A percentile compares a stretch with the other conserved stretches of the same genome.
phyloP scores from a whole-genome alignment of 2,329 filamentous ascomycete species.

The Fusarium hainanense region DNA sequence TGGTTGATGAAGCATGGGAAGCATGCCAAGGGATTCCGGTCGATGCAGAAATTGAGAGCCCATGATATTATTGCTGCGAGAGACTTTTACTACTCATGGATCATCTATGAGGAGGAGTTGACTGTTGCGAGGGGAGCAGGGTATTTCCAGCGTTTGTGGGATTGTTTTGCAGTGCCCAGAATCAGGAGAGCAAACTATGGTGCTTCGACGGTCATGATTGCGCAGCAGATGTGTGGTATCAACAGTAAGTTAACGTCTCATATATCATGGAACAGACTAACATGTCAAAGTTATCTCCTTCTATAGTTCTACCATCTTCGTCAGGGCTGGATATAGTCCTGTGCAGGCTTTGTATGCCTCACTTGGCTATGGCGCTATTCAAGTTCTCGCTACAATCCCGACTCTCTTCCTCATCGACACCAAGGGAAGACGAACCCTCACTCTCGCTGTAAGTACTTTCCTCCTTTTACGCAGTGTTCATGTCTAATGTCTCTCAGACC shows the following conservation, averaged over 20 bases:
- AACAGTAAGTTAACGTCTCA: conserved; percentile 30
- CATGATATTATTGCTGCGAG: conserved; percentile 65
- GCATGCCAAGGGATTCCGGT: conserved; percentile 66
- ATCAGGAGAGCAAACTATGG: conserved; percentile 78
- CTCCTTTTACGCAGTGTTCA: fast-evolving
- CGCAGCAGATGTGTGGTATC: conserved; percentile 63
- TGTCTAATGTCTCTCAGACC: conserved; percentile 32
- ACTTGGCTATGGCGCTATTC: conserved; percentile 29
- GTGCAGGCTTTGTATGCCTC: conserved; percentile 24
- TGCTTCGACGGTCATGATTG: conserved; percentile 82
- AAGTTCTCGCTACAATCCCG: conserved; percentile 23
- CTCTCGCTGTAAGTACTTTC: conserved; percentile 23
- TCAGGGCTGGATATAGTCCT: not conserved
- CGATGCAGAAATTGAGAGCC: conserved; percentile 61
- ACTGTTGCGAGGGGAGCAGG: conserved; percentile 44
- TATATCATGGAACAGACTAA: not conserved
- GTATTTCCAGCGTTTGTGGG: conserved; percentile 53
- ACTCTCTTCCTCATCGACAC: conserved; percentile 27
- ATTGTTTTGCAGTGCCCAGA: conserved; percentile 74
- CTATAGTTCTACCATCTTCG: conserved; percentile 32
- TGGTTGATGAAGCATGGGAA: conserved; percentile 73
- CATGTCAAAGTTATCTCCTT: conserved; percentile 38
- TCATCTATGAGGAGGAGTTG: conserved; percentile 53
- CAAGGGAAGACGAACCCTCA: conserved; percentile 29
- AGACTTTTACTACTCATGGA: conserved; percentile 63